Evolutionary conservation across 129 eudicot genomes (phyloP).

Genomic region (Centaurea solstitialis): DNA sequence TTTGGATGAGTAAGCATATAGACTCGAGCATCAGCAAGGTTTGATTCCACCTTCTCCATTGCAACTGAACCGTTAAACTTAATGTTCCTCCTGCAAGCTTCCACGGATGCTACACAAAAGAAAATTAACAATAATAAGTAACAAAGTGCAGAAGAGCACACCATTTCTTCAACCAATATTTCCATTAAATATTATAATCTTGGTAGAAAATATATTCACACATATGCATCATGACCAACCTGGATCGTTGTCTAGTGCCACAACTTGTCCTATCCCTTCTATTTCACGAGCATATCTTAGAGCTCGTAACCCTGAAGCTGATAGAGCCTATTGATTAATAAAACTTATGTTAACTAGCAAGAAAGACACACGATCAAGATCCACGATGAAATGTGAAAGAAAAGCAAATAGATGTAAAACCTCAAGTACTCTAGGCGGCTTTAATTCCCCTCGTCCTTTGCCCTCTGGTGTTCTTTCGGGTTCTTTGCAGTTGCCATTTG

Average conservation of each 20-base stretch:
- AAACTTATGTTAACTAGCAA: neutral
- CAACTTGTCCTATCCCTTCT: constrained; percentile 91
- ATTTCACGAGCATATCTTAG: constrained; percentile 96
- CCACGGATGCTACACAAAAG: constrained; percentile 76
- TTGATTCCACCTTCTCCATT: constrained; percentile 84
- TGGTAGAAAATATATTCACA: neutral
- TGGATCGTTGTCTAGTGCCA: constrained; percentile 89
- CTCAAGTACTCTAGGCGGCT: constrained; percentile 97
- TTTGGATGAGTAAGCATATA: constrained; percentile 99
- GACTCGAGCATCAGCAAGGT: constrained; percentile 94
- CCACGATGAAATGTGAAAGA: neutral
- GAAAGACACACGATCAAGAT: neutral
- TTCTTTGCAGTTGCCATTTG: constrained; percentile 45
- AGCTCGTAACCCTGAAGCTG: constrained; percentile 96
- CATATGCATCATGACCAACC: constrained; percentile 36
- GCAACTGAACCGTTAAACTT: constrained; percentile 92
- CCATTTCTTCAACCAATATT: neutral
- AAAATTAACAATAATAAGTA: neutral
- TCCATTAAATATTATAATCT: neutral
- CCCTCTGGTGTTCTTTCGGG: constrained; percentile 43
- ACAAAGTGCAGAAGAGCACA: neutral
- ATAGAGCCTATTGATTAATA: constrained; percentile 61
- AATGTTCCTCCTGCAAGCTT: constrained; percentile 95
- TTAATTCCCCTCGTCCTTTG: constrained; percentile 53
- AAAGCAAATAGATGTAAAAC: constrained; percentile 33